A percentile compares a stretch with the other conserved stretches of the same genome.
phyloP scores from a whole-genome alignment of 1,284 basidiomycete genomes.

The Leccinum subfulvum region DNA sequence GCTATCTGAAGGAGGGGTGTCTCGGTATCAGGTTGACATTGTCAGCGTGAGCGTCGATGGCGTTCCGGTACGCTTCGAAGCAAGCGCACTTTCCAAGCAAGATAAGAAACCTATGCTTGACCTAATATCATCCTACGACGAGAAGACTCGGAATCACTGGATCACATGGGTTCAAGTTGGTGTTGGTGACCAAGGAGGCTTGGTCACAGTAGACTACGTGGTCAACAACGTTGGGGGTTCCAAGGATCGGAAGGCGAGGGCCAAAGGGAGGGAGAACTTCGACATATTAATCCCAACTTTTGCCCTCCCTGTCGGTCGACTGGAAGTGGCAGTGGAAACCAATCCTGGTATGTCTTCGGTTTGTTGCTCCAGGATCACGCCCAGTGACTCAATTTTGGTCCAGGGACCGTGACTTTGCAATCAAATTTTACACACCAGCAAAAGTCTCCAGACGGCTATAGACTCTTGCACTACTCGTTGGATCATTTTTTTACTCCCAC shows the following conservation, averaged over 20 bases:
- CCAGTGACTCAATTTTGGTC: constrained; percentile 6
- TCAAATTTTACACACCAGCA: constrained; percentile 31
- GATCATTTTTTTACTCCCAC: constrained; percentile 57
- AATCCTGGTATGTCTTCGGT: constrained; percentile 42
- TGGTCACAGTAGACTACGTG: constrained; percentile 62
- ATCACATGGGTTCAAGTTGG: constrained; percentile 63
- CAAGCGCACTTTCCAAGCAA: constrained; percentile 40
- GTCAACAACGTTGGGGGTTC: constrained; percentile 36
- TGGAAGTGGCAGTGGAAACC: constrained; percentile 59
- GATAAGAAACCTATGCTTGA: constrained; percentile 36
- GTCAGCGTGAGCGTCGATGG: constrained; percentile 62
- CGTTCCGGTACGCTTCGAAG: constrained; percentile 60
- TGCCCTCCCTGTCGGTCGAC: constrained; percentile 57
- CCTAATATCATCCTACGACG: constrained; percentile 45
- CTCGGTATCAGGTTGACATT: constrained; percentile 50
- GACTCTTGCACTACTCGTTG: constrained; percentile 54
- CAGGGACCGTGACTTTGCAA: constrained; percentile 20
- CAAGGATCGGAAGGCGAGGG: constrained; percentile 34
- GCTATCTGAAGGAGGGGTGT: constrained; percentile 13
- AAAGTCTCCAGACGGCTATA: constrained; percentile 30
- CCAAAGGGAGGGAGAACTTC: constrained; percentile 35
- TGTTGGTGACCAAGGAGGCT: constrained; percentile 48
- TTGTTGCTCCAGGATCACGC: neutral
- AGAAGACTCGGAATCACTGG: constrained; percentile 54
- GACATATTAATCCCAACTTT: constrained; percentile 67